Conservation (phyloP, 306 rosid species). For the Potentilla sterilis region DNA sequence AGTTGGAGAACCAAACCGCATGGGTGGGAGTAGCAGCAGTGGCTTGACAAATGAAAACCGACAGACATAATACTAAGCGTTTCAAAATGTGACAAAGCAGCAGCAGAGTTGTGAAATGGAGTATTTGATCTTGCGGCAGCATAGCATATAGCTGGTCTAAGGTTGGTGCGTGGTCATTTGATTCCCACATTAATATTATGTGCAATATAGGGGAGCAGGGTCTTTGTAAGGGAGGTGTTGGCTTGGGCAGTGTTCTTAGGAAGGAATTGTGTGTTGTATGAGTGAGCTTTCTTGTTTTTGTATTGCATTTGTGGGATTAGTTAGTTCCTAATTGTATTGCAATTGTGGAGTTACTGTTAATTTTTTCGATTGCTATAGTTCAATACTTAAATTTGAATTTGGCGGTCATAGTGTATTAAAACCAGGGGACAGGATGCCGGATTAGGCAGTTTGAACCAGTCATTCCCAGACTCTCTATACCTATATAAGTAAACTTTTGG, state of each 20-base stretch:
- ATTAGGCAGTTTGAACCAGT: background rate
- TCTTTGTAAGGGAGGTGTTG: conserved; percentile 41
- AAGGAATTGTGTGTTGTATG: conserved; percentile 59
- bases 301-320: conserved; percentile 44
- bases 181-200: conserved; percentile 40
- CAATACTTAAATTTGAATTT: background rate
- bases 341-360: conserved; percentile 34
- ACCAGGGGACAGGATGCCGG: background rate
- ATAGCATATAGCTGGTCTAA: conserved; percentile 18
- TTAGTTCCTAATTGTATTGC: conserved; percentile 36
- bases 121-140: conserved; percentile 35
- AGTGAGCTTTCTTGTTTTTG: conserved; percentile 49
- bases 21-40: conserved; percentile 59
- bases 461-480: background rate
- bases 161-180: conserved; percentile 34
- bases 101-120: conserved; percentile 7
- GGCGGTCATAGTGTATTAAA: background rate
- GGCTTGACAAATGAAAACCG: conserved; percentile 42
- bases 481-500: background rate
- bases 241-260: conserved; percentile 45
- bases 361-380: background rate
- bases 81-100: conserved; percentile 14
- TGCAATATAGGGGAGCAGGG: conserved; percentile 46
- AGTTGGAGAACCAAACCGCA: conserved; percentile 70
- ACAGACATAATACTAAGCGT: conserved; percentile 17